Percentiles rank a stretch among this genome's conserved stretches.
phyloP scores from a whole-genome alignment of 192 early-diverging fungal genomes.

The Umbelopsis isabellina region DNA sequence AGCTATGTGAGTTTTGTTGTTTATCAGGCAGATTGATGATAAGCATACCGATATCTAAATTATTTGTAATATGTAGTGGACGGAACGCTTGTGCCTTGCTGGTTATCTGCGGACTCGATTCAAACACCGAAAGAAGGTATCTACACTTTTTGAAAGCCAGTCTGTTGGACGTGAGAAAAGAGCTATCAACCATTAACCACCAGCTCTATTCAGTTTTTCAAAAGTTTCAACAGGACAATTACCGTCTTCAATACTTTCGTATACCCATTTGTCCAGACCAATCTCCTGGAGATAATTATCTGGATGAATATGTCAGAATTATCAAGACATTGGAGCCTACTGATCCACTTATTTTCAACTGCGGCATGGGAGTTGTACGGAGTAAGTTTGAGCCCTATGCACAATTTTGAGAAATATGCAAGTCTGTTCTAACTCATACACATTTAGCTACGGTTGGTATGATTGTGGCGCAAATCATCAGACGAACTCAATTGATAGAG shows the following conservation, averaged over 20 bases:
- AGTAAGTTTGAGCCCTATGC: constrained; percentile 34
- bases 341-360: constrained; percentile 63
- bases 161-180: not conserved
- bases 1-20: constrained; percentile 39
- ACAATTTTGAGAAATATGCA: not conserved
- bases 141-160: not conserved
- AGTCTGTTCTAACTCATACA: not conserved
- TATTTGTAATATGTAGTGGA: constrained; percentile 26
- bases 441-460: constrained; percentile 58
- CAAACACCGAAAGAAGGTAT: constrained; percentile 59
- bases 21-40: not conserved
- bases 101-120: constrained; percentile 58
- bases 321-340: constrained; percentile 40
- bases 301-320: constrained; percentile 62
- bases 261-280: constrained; percentile 65
- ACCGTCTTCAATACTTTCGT: constrained; percentile 56
- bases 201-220: constrained; percentile 46
- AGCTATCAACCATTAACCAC: not conserved
- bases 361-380: constrained; percentile 67
- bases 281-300: constrained; percentile 61
- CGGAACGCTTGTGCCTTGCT: constrained; percentile 56
- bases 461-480: constrained; percentile 58
- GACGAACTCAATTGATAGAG: constrained; percentile 54
- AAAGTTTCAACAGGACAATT: constrained; percentile 45
- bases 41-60: not conserved